Evolutionary conservation across 805 yeast species (phyloP), one percentile per base, ranked within the genome.

Genomic region (Wickerhamomyces xylosicus): DNA sequence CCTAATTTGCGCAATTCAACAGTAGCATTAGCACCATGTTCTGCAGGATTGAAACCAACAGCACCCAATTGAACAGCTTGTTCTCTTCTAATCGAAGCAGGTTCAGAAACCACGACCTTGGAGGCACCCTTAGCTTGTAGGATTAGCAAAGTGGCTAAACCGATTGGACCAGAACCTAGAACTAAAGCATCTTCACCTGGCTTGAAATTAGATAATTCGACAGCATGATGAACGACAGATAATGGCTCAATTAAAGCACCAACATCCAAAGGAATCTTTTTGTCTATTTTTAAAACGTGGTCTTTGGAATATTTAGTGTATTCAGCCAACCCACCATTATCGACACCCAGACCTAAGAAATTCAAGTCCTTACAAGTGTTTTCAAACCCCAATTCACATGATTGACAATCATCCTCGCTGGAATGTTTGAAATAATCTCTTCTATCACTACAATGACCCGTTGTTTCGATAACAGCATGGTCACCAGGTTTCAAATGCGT

Each of bases 91-190:
- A 73, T 64, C 19, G 60, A 55, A 5, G 79, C 79, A 18, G 81
- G 83, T 48, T 74, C 83, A 16, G 73, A 63, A 36, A 75, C 74
- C n/a, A 77, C 77, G 53, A 76, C 65, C 31, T 54, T 57, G n/a
- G 66, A 59, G 3, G 69, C 71, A 18, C 57, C 58, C 43, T 69
- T 68, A 4, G 76, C 79, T 44, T 69, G 65, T 39, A 70, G 51
- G 9, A 74, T 78, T 34, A 76, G 56, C n/a, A 74, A 60, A 3
- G 78, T 66, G 18, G 80, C 72, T 19, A 77, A 56, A 5, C 83
- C 82, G 51, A 77, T 75, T 18, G 81, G 79, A 4, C 83, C 83
- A 20, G 76, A 73, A 22, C 82, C 82, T 14, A 77, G 50, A 14
- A 77, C 71, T 35, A 75, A 56, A 3, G 72, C 74, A 19, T 63